phyloP scores from a whole-genome alignment of 192 early-diverging fungal genomes.

The Coemansia umbellata region DNA sequence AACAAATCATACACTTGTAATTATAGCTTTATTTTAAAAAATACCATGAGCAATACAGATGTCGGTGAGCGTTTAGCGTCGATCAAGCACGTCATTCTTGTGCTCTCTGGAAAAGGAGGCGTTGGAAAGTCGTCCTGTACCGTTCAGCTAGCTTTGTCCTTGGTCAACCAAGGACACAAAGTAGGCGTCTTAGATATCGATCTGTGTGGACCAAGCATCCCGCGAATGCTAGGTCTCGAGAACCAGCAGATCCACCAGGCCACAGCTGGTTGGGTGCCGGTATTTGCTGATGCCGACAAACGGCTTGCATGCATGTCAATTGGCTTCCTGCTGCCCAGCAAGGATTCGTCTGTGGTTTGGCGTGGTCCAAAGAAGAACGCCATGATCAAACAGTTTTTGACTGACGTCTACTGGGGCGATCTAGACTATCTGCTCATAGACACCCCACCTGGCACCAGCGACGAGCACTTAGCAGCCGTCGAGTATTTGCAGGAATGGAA shows the following conservation, averaged over 20 bases:
- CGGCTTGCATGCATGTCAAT: constrained; percentile 91
- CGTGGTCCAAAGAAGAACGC: constrained; percentile 98
- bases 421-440: constrained; percentile 94
- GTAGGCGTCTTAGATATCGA: constrained; percentile 97
- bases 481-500: constrained; percentile 81
- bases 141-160: constrained; percentile 74
- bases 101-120: constrained; percentile 97
- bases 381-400: constrained; percentile 96
- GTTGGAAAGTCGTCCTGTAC: constrained; percentile 96
- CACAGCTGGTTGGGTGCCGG: constrained; percentile 83
- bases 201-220: constrained; percentile 94
- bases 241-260: constrained; percentile 87
- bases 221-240: constrained; percentile 92
- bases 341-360: constrained; percentile 96
- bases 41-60: constrained; percentile 42
- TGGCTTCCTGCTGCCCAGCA: constrained; percentile 84
- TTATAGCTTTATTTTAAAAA: neutral
- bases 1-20: neutral
- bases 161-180: constrained; percentile 58
- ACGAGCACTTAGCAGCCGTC: constrained; percentile 93
- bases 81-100: constrained; percentile 86
- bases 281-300: constrained; percentile 65
- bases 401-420: constrained; percentile 95
- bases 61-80: constrained; percentile 41
- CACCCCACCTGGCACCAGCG: constrained; percentile 96